Conservation (phyloP, 345 rosid species). For the Arabidopsis suecica region DNA sequence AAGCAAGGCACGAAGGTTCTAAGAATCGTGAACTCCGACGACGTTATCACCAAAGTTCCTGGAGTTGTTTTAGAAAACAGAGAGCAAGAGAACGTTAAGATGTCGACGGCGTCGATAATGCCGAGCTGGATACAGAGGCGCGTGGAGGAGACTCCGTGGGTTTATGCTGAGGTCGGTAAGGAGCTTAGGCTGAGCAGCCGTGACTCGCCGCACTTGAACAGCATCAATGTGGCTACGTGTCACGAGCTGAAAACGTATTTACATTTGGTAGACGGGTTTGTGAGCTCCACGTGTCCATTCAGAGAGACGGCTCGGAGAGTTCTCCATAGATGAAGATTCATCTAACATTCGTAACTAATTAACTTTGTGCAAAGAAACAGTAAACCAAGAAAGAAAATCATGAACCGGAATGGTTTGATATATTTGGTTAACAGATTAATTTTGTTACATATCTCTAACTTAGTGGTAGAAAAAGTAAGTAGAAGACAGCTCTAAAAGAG, state of each 20-base stretch:
- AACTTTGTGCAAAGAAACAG: background rate
- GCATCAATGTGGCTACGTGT: conserved; percentile 70
- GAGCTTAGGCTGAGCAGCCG: conserved; percentile 75
- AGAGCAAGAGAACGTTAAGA: conserved; percentile 28
- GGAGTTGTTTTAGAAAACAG: conserved; percentile 69
- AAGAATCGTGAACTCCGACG: conserved; percentile 88
- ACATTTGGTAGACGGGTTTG: conserved; percentile 69
- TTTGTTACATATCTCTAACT: conserved; percentile 19
- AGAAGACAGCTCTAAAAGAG: conserved; percentile 25
- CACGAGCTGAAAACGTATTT: conserved; percentile 85
- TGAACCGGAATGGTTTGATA: conserved; percentile 6
- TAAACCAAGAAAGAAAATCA: conserved; percentile 28
- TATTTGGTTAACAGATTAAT: background rate
- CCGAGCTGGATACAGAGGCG: conserved; percentile 67
- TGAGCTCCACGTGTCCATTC: conserved; percentile 76
- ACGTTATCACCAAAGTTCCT: conserved; percentile 82
- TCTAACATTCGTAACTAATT: background rate
- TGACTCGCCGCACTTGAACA: conserved; percentile 64
- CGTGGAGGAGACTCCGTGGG: conserved; percentile 71
- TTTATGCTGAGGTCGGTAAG: conserved; percentile 78
- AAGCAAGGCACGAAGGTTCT: conserved; percentile 72
- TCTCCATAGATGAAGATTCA: conserved; percentile 29
- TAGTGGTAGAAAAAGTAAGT: conserved; percentile 8
- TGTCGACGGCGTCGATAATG: conserved; percentile 39
- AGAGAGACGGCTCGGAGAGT: conserved; percentile 58